These are phyloP conservation scores for Fusarium begoniae DNA, from an alignment of 2,329 filamentous ascomycete species.

Conservation along the genomic window DNA sequence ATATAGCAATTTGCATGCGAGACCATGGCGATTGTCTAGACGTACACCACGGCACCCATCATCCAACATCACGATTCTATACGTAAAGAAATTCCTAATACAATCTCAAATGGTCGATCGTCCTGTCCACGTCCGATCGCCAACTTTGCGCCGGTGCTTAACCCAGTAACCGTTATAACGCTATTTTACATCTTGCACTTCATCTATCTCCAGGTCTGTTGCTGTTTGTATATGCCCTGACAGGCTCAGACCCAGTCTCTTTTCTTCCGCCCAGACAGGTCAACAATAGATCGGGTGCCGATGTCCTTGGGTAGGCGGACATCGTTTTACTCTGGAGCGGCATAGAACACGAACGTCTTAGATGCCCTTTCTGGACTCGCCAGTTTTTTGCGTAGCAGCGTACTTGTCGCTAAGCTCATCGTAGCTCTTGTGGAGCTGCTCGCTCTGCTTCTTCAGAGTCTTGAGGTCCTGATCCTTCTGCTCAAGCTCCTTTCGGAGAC, in stretches of 20 bases:
- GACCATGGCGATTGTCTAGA: neutral
- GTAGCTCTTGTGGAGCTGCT: constrained; percentile 86
- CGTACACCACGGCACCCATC: neutral
- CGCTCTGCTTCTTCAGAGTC: constrained; percentile 91
- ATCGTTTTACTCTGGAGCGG: neutral
- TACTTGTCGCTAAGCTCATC: constrained; percentile 86
- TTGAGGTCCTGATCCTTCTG: constrained; percentile 85
- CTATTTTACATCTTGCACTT: constrained; percentile 29
- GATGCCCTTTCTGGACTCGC: constrained; percentile 67
- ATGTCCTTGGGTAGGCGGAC: neutral
- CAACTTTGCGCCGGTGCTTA: constrained; percentile 31
- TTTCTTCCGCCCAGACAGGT: neutral
- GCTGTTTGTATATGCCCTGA: constrained; percentile 16
- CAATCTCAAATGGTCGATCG: constrained; percentile 30
- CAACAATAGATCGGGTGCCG: neutral
- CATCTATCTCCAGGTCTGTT: neutral
- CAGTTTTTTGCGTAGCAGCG: constrained; percentile 62
- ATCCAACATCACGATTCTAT: constrained; percentile 21
- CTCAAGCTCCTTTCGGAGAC: constrained; percentile 75
- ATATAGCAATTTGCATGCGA: neutral
- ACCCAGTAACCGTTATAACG: constrained; percentile 11
- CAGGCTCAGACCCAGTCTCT: constrained; percentile 10
- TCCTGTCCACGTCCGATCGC: constrained; percentile 16
- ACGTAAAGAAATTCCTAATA: constrained; percentile 20
- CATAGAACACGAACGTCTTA: constrained; percentile 43